These are phyloP conservation scores for Geum urbanum DNA, from an alignment of 306 rosid genomes.

Conservation along the genomic window DNA sequence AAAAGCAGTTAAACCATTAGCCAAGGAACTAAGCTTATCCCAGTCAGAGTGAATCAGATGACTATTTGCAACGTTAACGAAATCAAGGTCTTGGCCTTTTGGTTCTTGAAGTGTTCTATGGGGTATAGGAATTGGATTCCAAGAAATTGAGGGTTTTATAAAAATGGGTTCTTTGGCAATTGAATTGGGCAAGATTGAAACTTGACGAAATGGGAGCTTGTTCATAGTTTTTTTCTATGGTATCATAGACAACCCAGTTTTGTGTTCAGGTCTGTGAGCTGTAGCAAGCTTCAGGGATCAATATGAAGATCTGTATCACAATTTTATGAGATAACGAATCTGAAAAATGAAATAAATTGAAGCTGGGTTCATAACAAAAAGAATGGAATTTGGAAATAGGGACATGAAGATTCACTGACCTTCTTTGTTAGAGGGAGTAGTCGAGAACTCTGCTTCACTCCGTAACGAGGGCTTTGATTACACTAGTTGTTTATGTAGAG, in stretches of 20 bases:
- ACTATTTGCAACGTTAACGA: constrained; percentile 59
- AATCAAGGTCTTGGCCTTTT: constrained; percentile 75
- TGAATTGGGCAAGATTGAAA: constrained; percentile 34
- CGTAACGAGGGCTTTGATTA: neutral
- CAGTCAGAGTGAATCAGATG: constrained; percentile 76
- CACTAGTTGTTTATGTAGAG: too few relatives aligned
- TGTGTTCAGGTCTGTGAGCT: neutral
- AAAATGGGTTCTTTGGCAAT: constrained; percentile 21
- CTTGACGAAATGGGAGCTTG: constrained; percentile 24
- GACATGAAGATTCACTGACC: neutral
- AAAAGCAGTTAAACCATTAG: constrained; percentile 47
- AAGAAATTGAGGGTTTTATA: constrained; percentile 19
- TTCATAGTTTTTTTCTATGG: constrained; percentile 10
- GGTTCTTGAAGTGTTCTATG: constrained; percentile 62
- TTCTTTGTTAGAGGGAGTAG: neutral
- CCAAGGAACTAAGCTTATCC: constrained; percentile 49
- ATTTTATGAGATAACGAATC: neutral
- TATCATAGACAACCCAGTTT: neutral
- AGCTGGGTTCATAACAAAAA: neutral
- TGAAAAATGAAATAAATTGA: neutral
- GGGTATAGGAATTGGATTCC: constrained; percentile 52
- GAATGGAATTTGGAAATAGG: neutral
- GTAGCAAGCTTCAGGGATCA: neutral
- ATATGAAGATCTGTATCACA: neutral
- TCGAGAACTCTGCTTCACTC: neutral